These are phyloP conservation scores for Melampsora americana DNA, from an alignment of 1,284 basidiomycete genomes.

Conservation along the genomic window DNA sequence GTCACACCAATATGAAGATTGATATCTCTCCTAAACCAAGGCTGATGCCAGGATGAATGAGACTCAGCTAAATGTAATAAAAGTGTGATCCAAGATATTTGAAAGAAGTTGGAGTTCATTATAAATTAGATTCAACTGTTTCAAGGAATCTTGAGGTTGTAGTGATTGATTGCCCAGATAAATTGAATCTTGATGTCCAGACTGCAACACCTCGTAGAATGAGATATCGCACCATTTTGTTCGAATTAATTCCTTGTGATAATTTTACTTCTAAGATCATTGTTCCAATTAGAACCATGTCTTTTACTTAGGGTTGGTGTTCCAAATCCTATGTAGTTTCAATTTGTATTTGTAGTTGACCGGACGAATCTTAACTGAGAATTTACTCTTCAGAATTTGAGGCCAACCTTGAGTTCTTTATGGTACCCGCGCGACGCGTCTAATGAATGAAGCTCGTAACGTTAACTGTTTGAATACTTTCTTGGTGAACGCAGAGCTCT, in stretches of 20 bases:
- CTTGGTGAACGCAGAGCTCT: too few species aligned
- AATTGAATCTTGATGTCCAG: constrained; percentile 90
- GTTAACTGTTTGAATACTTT: too few species aligned
- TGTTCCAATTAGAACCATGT: constrained; percentile 92
- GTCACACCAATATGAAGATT: too few species aligned
- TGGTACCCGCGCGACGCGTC: too few species aligned
- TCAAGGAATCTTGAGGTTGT: constrained; percentile 99
- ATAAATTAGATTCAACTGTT: constrained; percentile 92
- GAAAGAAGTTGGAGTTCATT: constrained; percentile 98
- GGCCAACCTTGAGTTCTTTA: too few species aligned
- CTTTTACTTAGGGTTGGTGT: constrained; percentile 89
- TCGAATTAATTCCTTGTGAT: constrained; percentile 96
- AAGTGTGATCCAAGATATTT: constrained; percentile 94
- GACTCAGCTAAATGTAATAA: constrained; percentile 96
- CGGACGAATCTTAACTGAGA: too few species aligned
- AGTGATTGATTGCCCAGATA: constrained; percentile 96
- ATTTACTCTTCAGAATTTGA: too few species aligned
- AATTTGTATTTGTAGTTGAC: too few species aligned
- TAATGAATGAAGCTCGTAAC: too few species aligned
- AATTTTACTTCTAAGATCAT: constrained; percentile 95
- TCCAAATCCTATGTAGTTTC: constrained; percentile 66
- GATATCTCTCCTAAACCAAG: too few species aligned
- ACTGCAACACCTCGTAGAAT: constrained; percentile 94
- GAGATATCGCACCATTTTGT: constrained; percentile 98
- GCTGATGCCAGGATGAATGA: too few species aligned